Evolutionary conservation across 192 early-diverging fungal species (phyloP).

Genomic region (Backusella luteola): DNA sequence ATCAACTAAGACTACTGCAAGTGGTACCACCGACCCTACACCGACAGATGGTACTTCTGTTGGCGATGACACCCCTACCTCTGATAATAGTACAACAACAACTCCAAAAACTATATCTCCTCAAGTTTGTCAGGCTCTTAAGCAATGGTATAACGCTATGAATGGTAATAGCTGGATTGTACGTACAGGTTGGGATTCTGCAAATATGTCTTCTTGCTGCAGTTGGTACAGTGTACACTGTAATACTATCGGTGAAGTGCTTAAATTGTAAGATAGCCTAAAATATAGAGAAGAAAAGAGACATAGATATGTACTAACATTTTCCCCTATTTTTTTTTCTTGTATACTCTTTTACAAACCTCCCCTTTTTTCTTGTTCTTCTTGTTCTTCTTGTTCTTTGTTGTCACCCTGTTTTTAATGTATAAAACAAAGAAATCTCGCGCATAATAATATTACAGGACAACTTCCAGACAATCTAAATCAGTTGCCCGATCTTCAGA

Average conservation of each 20-base stretch:
- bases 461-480: constrained; percentile 25
- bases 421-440: constrained; percentile 20
- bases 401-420: not conserved
- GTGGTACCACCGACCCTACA: not conserved
- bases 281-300: not conserved
- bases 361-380: not conserved
- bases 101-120: not conserved
- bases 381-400: not conserved
- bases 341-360: not conserved
- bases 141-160: constrained; percentile 20
- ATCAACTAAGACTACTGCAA: not conserved
- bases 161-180: constrained; percentile 28
- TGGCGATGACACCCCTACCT: not conserved
- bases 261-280: constrained; percentile 22
- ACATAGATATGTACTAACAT: not conserved
- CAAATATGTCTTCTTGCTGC: constrained; percentile 34
- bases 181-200: constrained; percentile 26
- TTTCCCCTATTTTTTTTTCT: not conserved
- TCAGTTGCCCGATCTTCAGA: constrained; percentile 19
- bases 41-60: not conserved
- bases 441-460: constrained; percentile 31
- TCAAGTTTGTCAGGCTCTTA: constrained; percentile 17
- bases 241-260: constrained; percentile 24
- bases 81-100: not conserved
- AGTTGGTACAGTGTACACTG: constrained; percentile 29